Percentiles rank a stretch among this genome's conserved stretches.
Evolutionary conservation across 306 rosid species (phyloP).

Genomic region (Corylus americana): DNA sequence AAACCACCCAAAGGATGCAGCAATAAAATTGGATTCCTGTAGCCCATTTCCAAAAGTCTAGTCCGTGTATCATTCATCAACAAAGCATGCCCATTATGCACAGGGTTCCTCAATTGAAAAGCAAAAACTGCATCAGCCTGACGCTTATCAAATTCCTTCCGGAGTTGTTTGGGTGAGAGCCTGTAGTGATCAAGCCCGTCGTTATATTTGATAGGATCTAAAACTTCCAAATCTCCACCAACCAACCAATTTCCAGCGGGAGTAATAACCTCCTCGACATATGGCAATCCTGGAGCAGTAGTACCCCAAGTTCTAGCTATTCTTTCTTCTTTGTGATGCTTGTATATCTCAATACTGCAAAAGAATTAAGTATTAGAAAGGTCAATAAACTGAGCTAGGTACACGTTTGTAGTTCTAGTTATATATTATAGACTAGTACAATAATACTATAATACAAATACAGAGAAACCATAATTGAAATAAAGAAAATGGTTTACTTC

Average conservation of each 20-base stretch:
- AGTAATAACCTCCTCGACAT: constrained; percentile 78
- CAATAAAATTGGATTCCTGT: constrained; percentile 80
- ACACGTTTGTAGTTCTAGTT: constrained; percentile 7
- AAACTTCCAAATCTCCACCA: constrained; percentile 92
- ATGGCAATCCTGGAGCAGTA: constrained; percentile 85
- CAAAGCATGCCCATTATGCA: constrained; percentile 95
- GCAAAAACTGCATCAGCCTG: constrained; percentile 96
- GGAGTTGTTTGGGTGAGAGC: constrained; percentile 89
- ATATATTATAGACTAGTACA: constrained; percentile 5
- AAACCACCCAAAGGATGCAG: constrained; percentile 99
- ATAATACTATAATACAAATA: not conserved
- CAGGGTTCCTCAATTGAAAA: constrained; percentile 93
- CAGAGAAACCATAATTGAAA: not conserved
- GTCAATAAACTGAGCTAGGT: not conserved
- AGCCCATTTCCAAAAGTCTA: constrained; percentile 86
- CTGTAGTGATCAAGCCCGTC: constrained; percentile 94
- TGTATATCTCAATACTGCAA: constrained; percentile 83
- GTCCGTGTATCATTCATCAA: constrained; percentile 91
- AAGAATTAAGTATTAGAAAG: constrained; percentile 3
- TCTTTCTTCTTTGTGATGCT: constrained; percentile 97
- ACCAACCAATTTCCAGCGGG: constrained; percentile 90
- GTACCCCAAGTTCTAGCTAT: constrained; percentile 98
- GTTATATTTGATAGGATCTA: constrained; percentile 70
- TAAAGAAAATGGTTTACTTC: not conserved
- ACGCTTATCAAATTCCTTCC: constrained; percentile 78